phyloP scores from a whole-genome alignment of 2,329 filamentous ascomycete genomes.

The Monosporascus sp. region DNA sequence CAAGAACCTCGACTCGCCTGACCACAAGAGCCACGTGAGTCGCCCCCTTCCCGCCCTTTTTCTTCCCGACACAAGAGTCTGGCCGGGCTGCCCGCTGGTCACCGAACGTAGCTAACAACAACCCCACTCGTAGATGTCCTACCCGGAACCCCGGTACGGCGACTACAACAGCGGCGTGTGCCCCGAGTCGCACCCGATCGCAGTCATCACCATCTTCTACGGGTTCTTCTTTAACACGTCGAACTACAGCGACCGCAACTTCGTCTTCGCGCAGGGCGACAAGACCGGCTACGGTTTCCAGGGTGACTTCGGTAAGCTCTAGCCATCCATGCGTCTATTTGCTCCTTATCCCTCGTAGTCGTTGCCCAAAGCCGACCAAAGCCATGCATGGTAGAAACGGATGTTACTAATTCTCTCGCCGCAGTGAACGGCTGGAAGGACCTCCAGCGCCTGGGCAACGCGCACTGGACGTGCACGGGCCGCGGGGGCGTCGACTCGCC shows the following conservation, averaged over 20 bases:
- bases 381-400: not conserved
- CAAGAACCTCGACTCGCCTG: slow-evolving; percentile 10
- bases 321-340: not conserved
- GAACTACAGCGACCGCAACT: not conserved
- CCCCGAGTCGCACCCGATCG: not conserved
- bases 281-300: not conserved
- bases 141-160: not conserved
- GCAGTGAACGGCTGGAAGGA: not conserved
- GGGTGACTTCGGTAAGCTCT: not conserved
- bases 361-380: no score
- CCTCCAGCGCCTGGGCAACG: not conserved
- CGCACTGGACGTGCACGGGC: not conserved
- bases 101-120: not conserved
- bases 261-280: not conserved
- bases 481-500: not conserved
- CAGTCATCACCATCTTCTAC: not conserved
- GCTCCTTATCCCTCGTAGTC: no score
- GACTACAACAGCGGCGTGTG: not conserved
- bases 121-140: not conserved
- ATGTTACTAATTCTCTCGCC: no score
- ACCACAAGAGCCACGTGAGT: slow-evolving; percentile 13
- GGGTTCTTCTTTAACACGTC: not conserved
- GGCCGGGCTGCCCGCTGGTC: not conserved
- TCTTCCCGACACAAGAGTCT: no score
- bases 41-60: not conserved